A percentile compares a stretch with the other conserved stretches of the same genome.
Evolutionary conservation across 805 yeast species (phyloP).

Genomic region (Metschnikowia amazonensis): DNA sequence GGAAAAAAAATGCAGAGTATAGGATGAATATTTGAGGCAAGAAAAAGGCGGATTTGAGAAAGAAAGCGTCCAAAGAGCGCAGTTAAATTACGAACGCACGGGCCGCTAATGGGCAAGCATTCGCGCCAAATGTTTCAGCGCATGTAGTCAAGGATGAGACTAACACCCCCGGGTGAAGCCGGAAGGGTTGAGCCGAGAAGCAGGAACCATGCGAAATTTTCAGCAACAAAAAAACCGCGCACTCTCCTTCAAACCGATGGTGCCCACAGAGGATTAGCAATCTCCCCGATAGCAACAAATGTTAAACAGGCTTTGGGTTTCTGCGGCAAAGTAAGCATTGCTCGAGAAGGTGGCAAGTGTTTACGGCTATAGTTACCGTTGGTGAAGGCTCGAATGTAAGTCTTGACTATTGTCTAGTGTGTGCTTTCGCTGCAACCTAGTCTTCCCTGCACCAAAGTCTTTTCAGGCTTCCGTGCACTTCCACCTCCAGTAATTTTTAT

Average conservation of each 20-base stretch:
- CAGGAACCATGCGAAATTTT: slow-evolving; percentile 3
- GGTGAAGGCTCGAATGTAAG: too few species aligned
- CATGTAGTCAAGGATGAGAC: not conserved
- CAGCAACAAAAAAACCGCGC: slow-evolving; percentile 3
- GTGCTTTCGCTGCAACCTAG: too few species aligned
- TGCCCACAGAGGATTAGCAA: too few species aligned
- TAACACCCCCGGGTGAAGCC: slow-evolving; percentile 8
- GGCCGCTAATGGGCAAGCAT: slow-evolving; percentile 5
- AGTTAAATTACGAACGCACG: slow-evolving; percentile 5
- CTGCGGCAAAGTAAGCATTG: too few species aligned
- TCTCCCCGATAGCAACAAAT: too few species aligned
- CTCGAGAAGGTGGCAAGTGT: too few species aligned
- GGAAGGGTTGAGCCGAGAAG: slow-evolving; percentile 9
- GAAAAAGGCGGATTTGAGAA: slow-evolving; percentile 2
- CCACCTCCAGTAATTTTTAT: too few species aligned
- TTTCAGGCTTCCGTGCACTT: too few species aligned
- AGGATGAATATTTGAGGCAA: not conserved
- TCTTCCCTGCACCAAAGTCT: too few species aligned
- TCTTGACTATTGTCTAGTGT: too few species aligned
- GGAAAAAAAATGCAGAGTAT: not conserved
- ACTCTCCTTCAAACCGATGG: not conserved
- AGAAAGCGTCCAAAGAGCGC: slow-evolving; percentile 1
- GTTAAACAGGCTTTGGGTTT: too few species aligned
- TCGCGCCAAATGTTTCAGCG: slow-evolving; percentile 3
- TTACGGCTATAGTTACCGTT: too few species aligned